Evolutionary conservation across 2,329 filamentous ascomycete species (phyloP).

Genomic region (Fusarium drepaniforme): DNA sequence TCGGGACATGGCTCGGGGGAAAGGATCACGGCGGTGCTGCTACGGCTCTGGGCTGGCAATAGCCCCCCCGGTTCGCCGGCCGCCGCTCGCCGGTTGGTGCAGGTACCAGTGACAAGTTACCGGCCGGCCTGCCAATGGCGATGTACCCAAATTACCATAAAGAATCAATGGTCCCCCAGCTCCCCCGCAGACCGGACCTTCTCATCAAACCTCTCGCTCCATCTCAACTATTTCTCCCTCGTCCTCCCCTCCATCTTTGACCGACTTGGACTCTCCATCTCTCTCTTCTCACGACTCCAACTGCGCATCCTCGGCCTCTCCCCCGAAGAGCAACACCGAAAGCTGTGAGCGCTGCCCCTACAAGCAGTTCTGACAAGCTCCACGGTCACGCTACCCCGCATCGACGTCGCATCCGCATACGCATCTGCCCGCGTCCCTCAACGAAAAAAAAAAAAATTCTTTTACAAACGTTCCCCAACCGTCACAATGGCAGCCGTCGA

Average conservation of each 20-base stretch:
- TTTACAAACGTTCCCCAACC: conserved; percentile 18
- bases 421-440: conserved; percentile 28
- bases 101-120: conserved; percentile 40
- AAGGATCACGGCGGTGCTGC: conserved; percentile 43
- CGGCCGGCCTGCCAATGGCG: conserved; percentile 37
- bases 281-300: conserved; percentile 16
- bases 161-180: conserved; percentile 40
- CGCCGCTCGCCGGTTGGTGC: conserved; percentile 41
- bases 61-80: conserved; percentile 46
- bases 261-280: conserved; percentile 10
- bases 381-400: conserved; percentile 45
- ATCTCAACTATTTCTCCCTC: conserved; percentile 31
- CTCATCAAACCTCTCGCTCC: conserved; percentile 38
- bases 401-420: conserved; percentile 38
- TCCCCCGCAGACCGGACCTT: conserved; percentile 37
- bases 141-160: conserved; percentile 44
- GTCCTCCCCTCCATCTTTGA: conserved; percentile 17
- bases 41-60: conserved; percentile 23
- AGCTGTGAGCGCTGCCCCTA: conserved; percentile 42
- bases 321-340: conserved; percentile 40
- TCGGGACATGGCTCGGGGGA: conserved; percentile 46
- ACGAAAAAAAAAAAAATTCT: conserved; percentile 27
- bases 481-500: conserved; percentile 44
- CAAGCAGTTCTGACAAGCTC: conserved; percentile 44
- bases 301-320: conserved; percentile 24